Evolutionary conservation across 306 rosid species (phyloP).

Genomic region (Cicer judaicum): DNA sequence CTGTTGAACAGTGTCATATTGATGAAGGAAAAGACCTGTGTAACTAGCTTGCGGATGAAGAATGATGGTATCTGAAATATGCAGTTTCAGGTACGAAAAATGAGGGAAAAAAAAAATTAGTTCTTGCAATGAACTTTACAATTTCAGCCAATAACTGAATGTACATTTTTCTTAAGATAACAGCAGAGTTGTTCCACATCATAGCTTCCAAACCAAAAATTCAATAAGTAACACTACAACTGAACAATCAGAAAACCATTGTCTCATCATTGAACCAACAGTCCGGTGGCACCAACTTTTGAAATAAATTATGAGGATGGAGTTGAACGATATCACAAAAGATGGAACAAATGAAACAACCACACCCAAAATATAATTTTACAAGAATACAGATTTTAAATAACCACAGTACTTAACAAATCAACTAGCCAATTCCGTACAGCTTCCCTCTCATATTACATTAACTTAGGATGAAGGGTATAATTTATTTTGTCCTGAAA

Average conservation of each 20-base stretch:
- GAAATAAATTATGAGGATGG: constrained; percentile 6
- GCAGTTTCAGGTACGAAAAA: constrained; percentile 46
- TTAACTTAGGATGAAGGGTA: constrained; percentile 16
- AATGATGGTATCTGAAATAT: constrained; percentile 86
- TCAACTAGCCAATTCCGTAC: not conserved
- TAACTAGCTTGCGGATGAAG: constrained; percentile 91
- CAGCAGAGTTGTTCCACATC: not conserved
- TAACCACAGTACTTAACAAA: not conserved
- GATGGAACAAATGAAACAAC: constrained; percentile 14
- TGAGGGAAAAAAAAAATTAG: not conserved
- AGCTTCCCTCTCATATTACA: not conserved
- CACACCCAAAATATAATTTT: constrained; percentile 7
- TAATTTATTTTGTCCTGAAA: constrained; percentile 1
- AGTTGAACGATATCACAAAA: constrained; percentile 1
- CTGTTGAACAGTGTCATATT: constrained; percentile 95
- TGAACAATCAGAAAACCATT: constrained; percentile 21
- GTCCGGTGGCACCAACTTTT: not conserved
- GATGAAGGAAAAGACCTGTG: constrained; percentile 95
- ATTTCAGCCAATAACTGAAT: constrained; percentile 2
- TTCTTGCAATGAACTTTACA: constrained; percentile 1
- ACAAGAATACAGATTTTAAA: not conserved
- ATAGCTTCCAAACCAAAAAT: constrained; percentile 25
- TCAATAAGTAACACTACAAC: constrained; percentile 24
- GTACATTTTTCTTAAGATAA: not conserved
- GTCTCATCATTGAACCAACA: not conserved